phyloP scores from a whole-genome alignment of 2,329 filamentous ascomycete genomes.

The Sporothrix humicola region DNA sequence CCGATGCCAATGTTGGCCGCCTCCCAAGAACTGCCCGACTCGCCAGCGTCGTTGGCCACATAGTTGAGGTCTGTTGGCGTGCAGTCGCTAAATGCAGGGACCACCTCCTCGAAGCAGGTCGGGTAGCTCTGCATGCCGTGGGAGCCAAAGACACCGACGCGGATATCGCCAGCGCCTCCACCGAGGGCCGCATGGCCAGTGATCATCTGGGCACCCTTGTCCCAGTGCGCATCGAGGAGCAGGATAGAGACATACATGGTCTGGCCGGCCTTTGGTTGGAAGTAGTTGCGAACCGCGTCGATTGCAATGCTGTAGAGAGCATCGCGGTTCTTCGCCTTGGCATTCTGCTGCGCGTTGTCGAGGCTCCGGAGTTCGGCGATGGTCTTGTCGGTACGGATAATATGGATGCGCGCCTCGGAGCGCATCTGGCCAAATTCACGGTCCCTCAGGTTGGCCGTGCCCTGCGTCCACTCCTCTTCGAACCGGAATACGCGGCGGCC shows the following conservation, averaged over 20 bases:
- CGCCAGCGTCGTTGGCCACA: conserved; percentile 84
- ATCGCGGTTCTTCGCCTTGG: conserved; percentile 69
- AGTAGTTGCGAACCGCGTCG: conserved; percentile 78
- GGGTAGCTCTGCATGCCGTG: conserved; percentile 93
- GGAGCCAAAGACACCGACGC: conserved; percentile 89
- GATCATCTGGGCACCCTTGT: conserved; percentile 70
- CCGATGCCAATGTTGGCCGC: conserved; percentile 94
- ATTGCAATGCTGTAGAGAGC: conserved; percentile 78
- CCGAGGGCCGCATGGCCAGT: conserved; percentile 85
- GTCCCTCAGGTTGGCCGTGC: conserved; percentile 79
- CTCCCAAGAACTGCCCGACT: conserved; percentile 92
- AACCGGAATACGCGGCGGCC: conserved; percentile 86
- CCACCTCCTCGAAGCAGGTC: conserved; percentile 84
- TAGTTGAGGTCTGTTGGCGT: conserved; percentile 81
- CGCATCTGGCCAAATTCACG: conserved; percentile 73
- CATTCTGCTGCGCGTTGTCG: conserved; percentile 78
- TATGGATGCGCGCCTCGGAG: conserved; percentile 87
- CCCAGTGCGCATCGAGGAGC: conserved; percentile 89
- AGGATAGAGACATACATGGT: conserved; percentile 87
- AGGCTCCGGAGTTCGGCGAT: conserved; percentile 81
- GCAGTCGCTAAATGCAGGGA: conserved; percentile 86
- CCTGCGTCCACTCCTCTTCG: conserved; percentile 92
- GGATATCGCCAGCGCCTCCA: conserved; percentile 71
- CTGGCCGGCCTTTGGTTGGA: conserved; percentile 75
- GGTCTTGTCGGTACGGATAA: conserved; percentile 83